A percentile compares a stretch with the other conserved stretches of the same genome.
Conservation (phyloP, 768 basidiomycete species). For the Lentinus brumalis region DNA sequence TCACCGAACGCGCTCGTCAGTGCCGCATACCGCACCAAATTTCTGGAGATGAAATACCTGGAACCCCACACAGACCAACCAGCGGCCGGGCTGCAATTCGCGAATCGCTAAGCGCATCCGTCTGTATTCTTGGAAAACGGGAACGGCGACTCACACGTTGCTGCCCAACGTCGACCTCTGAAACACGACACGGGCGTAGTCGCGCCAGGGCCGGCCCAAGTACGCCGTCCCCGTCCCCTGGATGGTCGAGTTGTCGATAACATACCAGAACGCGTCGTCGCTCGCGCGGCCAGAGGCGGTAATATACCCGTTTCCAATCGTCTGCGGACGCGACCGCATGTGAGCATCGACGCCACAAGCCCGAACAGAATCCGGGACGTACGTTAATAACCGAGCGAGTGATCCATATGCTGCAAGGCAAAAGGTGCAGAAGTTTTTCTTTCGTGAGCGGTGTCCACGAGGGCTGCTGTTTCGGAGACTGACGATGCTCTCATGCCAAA, state of each 20-base stretch:
- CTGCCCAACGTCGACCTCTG: slow-evolving; percentile 25
- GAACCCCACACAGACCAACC: slow-evolving; percentile 32
- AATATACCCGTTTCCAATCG: slow-evolving; percentile 23
- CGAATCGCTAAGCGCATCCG: not conserved
- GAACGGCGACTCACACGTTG: slow-evolving; percentile 21
- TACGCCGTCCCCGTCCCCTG: slow-evolving; percentile 27
- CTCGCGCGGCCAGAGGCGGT: slow-evolving; percentile 27
- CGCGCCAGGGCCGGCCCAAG: slow-evolving; percentile 32
- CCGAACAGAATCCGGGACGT: not conserved
- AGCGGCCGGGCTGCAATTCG: slow-evolving; percentile 15
- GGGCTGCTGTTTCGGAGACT: not conserved
- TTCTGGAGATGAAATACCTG: slow-evolving; percentile 2
- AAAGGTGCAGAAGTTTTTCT: not conserved
- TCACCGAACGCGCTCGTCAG: not conserved
- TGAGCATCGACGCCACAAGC: not conserved
- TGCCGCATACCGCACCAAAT: not conserved
- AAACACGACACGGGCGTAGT: slow-evolving; percentile 32
- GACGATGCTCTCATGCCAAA: slow-evolving; percentile 27
- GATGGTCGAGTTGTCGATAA: slow-evolving; percentile 26
- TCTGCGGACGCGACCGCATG: slow-evolving; percentile 10
- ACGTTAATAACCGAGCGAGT: slow-evolving; percentile 28
- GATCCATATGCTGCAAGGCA: slow-evolving; percentile 23
- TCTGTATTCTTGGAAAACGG: not conserved
- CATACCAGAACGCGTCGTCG: slow-evolving; percentile 27
- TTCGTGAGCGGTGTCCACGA: not conserved